Evolutionary conservation across 164 flowering plant genomes (phyloP).

Genomic region (Umbellularia californica): DNA sequence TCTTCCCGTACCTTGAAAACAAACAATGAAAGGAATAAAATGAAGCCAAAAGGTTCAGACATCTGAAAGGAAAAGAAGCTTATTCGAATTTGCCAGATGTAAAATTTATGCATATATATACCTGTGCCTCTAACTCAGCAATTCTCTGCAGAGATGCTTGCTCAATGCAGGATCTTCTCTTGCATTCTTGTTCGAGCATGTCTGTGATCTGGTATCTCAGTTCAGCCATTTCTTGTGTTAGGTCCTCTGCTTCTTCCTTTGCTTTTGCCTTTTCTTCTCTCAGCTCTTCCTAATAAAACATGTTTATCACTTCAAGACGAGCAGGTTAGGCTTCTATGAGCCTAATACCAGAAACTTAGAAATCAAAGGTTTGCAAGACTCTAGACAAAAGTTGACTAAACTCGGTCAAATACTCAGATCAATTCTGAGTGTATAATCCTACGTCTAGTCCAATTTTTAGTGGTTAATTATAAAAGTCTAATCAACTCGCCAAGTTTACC

Average conservation of each 20-base stretch:
- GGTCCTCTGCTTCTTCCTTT: conserved; percentile 83
- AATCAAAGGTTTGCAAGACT: background rate
- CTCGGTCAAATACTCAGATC: background rate
- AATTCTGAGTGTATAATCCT: background rate
- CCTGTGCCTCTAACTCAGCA: conserved; percentile 75
- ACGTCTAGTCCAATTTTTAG: background rate
- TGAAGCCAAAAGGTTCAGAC: background rate
- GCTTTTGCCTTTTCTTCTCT: conserved; percentile 64
- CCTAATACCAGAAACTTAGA: too few relatives aligned
- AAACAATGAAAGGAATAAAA: background rate
- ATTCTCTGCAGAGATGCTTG: conserved; percentile 83
- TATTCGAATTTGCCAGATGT: background rate
- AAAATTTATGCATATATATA: conserved; percentile 17
- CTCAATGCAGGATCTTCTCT: conserved; percentile 75
- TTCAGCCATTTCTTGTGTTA: conserved; percentile 92
- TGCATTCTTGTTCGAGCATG: conserved; percentile 82
- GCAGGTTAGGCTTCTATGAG: conserved; percentile 3
- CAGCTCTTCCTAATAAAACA: conserved; percentile 53
- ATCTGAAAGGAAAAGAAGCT: background rate
- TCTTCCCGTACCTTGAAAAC: conserved; percentile 43
- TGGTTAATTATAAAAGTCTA: background rate
- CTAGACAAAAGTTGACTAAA: background rate
- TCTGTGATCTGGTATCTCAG: conserved; percentile 65
- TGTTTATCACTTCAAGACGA: background rate
- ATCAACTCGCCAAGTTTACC: background rate